Evolutionary conservation across 805 yeast genomes (phyloP), one percentile per base, ranked within the genome.

Genomic region (Metschnikowia arizonensis): DNA sequence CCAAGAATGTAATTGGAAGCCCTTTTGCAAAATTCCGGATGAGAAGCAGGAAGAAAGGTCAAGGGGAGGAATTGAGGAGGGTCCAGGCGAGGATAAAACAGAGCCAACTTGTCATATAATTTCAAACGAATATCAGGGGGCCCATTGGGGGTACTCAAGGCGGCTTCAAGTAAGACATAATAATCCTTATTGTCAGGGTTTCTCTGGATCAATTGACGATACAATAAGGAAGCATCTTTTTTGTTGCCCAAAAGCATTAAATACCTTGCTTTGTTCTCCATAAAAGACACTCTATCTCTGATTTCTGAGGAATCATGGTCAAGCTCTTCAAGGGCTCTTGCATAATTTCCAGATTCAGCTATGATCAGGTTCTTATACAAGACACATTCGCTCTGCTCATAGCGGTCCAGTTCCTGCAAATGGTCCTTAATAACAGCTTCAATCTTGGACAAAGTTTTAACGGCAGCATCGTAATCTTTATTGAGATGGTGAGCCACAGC

Each of bases 401-500:
- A 79, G 50, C 77, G 66, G 14, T 39, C 42, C 35, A 75, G 68
- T 23, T 79, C 86, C 37, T 80, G 77, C 42, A 85, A 66, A 54
- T 82, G 82, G 14, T 82, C 91, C 55, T 75, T 77, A 28, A 88
- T 79, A 26, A 87, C 67, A 25, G 78, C 82, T 62, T 91, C 97
- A 56, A 87, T 88, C 56, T 85, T 82, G 17, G 77, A 60, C 55
- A 90, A 74, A 1, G 91, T 85, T 45, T 77, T 77, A 45, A 83
- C 82, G 5, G 96, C 91, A 19, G 78, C 79, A 30, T 69, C 71
- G 57, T 73, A 77, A 57, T 89, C 87, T 21, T 78, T 76, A 61
- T 78, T 79, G 60, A 90, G 71, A 62, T 86, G 87, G 60, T 85
- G 88, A 1, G 97, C 96, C 34, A 88, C 74, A 1, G 96, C 96